A percentile compares a stretch with the other conserved stretches of the same genome.
Evolutionary conservation across 371 early-diverging fungal species (phyloP).

Genomic region (Mycotypha africana): DNA sequence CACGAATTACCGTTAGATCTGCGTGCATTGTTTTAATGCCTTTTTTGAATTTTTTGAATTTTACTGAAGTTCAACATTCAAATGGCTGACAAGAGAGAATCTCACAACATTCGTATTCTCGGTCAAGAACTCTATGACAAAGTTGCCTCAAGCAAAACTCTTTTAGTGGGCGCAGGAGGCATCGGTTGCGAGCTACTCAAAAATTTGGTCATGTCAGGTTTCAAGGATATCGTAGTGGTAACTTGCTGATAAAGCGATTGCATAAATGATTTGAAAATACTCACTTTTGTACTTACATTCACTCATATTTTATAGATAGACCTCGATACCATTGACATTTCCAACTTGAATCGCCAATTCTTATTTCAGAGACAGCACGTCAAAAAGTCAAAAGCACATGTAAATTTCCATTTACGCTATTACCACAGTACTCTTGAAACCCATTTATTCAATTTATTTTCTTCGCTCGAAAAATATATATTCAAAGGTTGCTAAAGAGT

Average conservation of each 20-base stretch:
- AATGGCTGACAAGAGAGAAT: conserved; percentile 15
- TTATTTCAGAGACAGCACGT: conserved; percentile 94
- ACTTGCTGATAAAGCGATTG: too few relatives aligned
- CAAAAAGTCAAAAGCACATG: conserved; percentile 87
- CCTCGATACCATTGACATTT: conserved; percentile 97
- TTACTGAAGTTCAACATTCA: too few relatives aligned
- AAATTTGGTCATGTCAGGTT: conserved; percentile 88
- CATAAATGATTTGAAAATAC: too few relatives aligned
- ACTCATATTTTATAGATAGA: conserved; percentile 65
- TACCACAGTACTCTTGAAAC: background rate
- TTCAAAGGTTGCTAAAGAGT: conserved; percentile 74
- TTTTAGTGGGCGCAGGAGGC: conserved; percentile 95
- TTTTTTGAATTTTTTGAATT: too few relatives aligned
- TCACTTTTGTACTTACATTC: background rate
- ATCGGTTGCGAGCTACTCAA: conserved; percentile 99
- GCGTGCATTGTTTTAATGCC: too few relatives aligned
- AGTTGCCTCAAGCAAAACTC: conserved; percentile 38
- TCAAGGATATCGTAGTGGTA: conserved; percentile 78
- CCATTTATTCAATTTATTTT: too few relatives aligned
- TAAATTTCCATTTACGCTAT: conserved; percentile 12
- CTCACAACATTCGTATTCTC: conserved; percentile 28
- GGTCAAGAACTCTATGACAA: conserved; percentile 32
- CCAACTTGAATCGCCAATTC: conserved; percentile 99
- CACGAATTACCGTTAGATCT: too few relatives aligned
- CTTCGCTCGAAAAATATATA: background rate